Percentiles rank a stretch among this genome's conserved stretches.
These are phyloP conservation scores for Diplodia sapinea DNA, from an alignment of 2,329 filamentous ascomycete species.

Conservation along the genomic window DNA sequence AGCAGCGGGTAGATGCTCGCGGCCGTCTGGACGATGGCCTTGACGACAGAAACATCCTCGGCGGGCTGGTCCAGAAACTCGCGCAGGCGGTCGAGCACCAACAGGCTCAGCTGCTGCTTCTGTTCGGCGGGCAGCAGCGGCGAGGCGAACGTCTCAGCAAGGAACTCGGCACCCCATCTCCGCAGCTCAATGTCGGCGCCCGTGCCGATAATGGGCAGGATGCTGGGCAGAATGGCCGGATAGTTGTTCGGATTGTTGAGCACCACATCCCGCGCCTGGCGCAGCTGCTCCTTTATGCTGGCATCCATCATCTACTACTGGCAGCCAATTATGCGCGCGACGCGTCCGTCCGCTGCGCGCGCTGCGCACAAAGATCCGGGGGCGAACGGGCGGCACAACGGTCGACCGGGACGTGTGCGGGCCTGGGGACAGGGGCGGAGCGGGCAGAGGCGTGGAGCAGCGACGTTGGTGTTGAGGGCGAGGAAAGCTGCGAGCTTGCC, in stretches of 20 bases:
- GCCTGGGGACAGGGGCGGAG: neutral
- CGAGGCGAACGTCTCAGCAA: constrained; percentile 93
- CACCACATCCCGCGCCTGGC: constrained; percentile 87
- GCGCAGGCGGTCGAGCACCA: constrained; percentile 76
- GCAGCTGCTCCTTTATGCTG: constrained; percentile 72
- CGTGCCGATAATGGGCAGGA: constrained; percentile 87
- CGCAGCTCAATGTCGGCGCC: constrained; percentile 73
- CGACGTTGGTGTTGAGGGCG: neutral
- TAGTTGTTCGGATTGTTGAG: constrained; percentile 88
- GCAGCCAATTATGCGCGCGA: constrained; percentile 10
- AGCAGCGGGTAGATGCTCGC: constrained; percentile 93
- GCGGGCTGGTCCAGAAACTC: constrained; percentile 55
- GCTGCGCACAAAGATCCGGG: neutral
- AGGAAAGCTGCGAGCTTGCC: constrained; percentile 13
- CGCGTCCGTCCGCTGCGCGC: constrained; percentile 13
- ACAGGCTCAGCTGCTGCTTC: constrained; percentile 79
- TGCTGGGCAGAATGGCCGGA: constrained; percentile 86
- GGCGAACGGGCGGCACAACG: neutral
- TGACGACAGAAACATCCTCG: constrained; percentile 80
- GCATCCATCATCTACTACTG: neutral
- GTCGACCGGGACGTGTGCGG: neutral
- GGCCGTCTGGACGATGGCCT: constrained; percentile 83
- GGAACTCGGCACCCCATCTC: constrained; percentile 94
- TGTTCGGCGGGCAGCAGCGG: constrained; percentile 77
- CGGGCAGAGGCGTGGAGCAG: neutral